A percentile compares a stretch with the other conserved stretches of the same genome.
phyloP scores from a whole-genome alignment of 2,329 filamentous ascomycete genomes.

The Ophiocordyceps camponoti-floridani region DNA sequence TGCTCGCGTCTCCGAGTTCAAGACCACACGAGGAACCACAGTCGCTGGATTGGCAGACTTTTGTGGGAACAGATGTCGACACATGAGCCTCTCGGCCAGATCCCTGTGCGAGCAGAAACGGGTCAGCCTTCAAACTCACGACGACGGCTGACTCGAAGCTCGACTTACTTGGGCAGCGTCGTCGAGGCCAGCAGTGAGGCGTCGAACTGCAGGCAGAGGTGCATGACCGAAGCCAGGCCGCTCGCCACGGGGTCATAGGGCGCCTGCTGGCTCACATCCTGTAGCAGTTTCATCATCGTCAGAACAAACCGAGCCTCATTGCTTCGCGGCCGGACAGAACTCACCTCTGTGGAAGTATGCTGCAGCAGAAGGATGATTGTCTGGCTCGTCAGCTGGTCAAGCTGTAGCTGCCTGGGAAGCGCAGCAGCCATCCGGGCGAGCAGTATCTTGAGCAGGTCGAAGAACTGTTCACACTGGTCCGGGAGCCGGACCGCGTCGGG shows the following conservation, averaged over 20 bases:
- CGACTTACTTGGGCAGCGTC: slow-evolving; percentile 10
- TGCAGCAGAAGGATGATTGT: slow-evolving; percentile 16
- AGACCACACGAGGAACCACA: slow-evolving; percentile 20
- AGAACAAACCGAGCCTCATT: background rate
- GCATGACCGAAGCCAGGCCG: slow-evolving; percentile 12
- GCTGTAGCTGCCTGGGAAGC: slow-evolving; percentile 12
- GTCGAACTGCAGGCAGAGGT: slow-evolving; percentile 13
- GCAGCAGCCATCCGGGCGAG: slow-evolving; percentile 15
- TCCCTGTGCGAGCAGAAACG: slow-evolving; percentile 6
- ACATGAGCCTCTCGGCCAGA: slow-evolving; percentile 30
- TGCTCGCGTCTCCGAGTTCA: slow-evolving; percentile 36
- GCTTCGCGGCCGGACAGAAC: background rate
- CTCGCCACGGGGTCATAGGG: slow-evolving; percentile 11
- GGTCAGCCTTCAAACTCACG: background rate
- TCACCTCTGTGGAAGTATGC: slow-evolving; percentile 22
- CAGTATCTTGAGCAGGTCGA: slow-evolving; percentile 21
- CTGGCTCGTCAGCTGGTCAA: slow-evolving; percentile 11
- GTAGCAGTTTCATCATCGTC: background rate
- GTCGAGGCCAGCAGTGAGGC: slow-evolving; percentile 7
- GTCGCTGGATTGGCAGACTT: slow-evolving; percentile 2
- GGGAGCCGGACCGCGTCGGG: slow-evolving; percentile 12
- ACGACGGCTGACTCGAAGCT: background rate
- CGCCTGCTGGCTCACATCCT: slow-evolving; percentile 11
- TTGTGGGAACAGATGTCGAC: slow-evolving; percentile 45
- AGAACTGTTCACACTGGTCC: slow-evolving; percentile 24